Conservation (phyloP, 192 early-diverging fungal species). For the Haplosporangium gracile region DNA sequence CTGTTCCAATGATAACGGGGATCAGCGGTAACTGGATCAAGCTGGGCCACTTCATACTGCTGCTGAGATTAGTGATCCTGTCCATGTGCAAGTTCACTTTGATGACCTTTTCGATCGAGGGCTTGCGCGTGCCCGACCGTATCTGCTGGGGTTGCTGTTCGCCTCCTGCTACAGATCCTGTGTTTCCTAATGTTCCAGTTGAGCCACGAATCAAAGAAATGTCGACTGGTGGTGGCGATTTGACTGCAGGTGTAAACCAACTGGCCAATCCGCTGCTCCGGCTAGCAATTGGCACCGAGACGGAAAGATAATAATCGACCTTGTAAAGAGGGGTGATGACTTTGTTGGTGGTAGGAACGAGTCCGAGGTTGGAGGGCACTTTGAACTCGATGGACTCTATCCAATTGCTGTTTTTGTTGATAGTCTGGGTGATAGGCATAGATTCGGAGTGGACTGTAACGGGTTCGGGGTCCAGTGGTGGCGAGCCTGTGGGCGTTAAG, state of each 20-base stretch:
- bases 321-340: constrained; percentile 50
- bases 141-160: neutral
- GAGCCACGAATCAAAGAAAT: constrained; percentile 34
- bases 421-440: constrained; percentile 29
- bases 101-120: constrained; percentile 41
- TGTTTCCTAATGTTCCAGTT: neutral
- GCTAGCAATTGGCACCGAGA: constrained; percentile 35
- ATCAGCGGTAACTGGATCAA: constrained; percentile 41
- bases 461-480: constrained; percentile 16
- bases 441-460: constrained; percentile 31
- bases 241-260: constrained; percentile 44
- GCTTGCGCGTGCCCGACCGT: constrained; percentile 15
- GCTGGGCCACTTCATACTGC: constrained; percentile 48
- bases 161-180: neutral
- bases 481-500: neutral
- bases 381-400: constrained; percentile 34
- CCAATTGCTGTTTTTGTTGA: constrained; percentile 42
- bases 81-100: constrained; percentile 36
- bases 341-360: constrained; percentile 50
- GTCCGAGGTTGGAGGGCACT: constrained; percentile 35
- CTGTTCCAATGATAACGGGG: constrained; percentile 50
- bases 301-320: constrained; percentile 44
- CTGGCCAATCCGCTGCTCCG: constrained; percentile 35
- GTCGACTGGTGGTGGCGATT: constrained; percentile 40
- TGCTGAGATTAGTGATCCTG: constrained; percentile 34